A percentile compares a stretch with the other conserved stretches of the same genome.
Evolutionary conservation across 2,329 filamentous ascomycete genomes (phyloP).

Genomic region (Trichophyton benhamiae): DNA sequence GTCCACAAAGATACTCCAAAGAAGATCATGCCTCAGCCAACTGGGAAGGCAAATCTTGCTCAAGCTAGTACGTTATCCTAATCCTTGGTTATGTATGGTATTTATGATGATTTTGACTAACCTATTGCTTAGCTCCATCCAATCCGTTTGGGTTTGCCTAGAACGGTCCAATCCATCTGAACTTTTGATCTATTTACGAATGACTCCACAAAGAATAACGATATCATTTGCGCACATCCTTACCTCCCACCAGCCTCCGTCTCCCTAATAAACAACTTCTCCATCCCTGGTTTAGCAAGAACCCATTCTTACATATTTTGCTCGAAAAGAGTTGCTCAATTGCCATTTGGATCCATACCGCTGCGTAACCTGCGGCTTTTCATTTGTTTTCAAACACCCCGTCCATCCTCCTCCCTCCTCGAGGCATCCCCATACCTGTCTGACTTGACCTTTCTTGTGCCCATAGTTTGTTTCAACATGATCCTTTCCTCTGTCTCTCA

Average conservation of each 20-base stretch:
- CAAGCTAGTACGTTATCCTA: conserved; percentile 74
- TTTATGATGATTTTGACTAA: conserved; percentile 10
- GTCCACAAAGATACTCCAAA: conserved; percentile 56
- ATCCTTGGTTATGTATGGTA: not conserved
- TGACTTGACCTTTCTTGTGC: not conserved
- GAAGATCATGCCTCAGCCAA: conserved; percentile 73
- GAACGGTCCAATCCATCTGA: conserved; percentile 60
- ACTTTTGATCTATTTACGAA: conserved; percentile 36
- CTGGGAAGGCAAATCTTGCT: conserved; percentile 79
- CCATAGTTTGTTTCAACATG: not conserved
- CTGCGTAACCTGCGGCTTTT: not conserved
- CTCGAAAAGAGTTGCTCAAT: not conserved
- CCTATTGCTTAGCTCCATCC: conserved; percentile 43
- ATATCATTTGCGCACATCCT: not conserved
- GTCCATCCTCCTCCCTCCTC: not conserved
- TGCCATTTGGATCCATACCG: not conserved
- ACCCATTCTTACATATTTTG: not conserved
- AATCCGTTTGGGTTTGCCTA: conserved; percentile 54
- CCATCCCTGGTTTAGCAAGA: not conserved
- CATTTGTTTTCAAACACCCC: not conserved
- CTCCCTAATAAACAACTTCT: not conserved
- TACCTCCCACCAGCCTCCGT: not conserved
- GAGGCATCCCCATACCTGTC: not conserved
- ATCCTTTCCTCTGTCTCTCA: not conserved
- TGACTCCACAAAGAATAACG: conserved; percentile 3